Percentiles rank a stretch among this genome's conserved stretches.
Conservation (phyloP, 2,329 filamentous ascomycete species). For the Claviceps africana region DNA sequence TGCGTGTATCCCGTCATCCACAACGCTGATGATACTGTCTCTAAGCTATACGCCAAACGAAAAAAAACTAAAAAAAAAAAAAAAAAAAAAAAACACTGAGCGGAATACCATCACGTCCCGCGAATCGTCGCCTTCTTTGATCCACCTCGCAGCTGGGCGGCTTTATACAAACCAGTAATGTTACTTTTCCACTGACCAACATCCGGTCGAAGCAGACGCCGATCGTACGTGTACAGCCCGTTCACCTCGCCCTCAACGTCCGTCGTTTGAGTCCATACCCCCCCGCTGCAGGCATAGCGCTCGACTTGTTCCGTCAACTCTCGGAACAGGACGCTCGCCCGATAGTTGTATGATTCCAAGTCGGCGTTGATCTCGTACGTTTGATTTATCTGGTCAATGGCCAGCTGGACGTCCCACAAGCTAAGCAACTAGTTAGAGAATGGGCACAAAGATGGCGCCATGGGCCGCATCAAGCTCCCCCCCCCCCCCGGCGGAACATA, state of each 20-base stretch:
- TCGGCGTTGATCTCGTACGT: slow-evolving; percentile 53
- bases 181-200: slow-evolving; percentile 44
- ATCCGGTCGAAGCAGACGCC: slow-evolving; percentile 43
- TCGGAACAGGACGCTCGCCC: slow-evolving; percentile 42
- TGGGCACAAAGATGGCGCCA: background rate
- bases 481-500: slow-evolving; percentile 23
- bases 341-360: slow-evolving; percentile 51
- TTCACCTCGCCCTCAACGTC: slow-evolving; percentile 66
- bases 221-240: slow-evolving; percentile 55
- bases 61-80: no score
- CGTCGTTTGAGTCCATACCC: slow-evolving; percentile 60
- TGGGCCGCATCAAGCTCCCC: background rate
- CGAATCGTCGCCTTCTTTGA: background rate
- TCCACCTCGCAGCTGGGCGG: slow-evolving; percentile 24
- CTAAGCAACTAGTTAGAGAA: slow-evolving; percentile 16
- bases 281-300: slow-evolving; percentile 49
- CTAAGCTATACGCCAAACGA: no score
- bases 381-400: slow-evolving; percentile 46
- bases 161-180: slow-evolving; percentile 45
- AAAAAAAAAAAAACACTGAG: no score
- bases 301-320: slow-evolving; percentile 49
- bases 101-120: background rate
- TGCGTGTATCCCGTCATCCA: no score
- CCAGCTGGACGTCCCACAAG: slow-evolving; percentile 48
- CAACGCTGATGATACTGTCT: no score